Conservation (phyloP, 1,284 basidiomycete species). For the Tylopilus sp. region DNA sequence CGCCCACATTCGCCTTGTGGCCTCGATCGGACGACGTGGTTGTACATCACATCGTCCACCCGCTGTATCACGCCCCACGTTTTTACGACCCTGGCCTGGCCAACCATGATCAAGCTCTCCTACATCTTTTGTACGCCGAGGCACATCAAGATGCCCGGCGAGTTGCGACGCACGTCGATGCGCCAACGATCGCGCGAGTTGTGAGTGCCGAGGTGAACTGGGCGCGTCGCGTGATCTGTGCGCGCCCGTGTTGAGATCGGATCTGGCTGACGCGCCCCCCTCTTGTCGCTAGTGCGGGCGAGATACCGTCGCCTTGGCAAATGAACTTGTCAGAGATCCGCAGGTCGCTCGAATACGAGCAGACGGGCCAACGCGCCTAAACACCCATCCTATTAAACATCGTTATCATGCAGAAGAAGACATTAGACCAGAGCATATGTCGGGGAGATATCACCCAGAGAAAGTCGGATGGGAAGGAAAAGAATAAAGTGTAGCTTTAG, state of each 20-base stretch:
- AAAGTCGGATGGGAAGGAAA: neutral
- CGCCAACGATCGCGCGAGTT: constrained; percentile 30
- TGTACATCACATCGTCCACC: neutral
- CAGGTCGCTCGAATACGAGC: constrained; percentile 33
- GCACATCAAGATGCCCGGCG: constrained; percentile 34
- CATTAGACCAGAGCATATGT: neutral
- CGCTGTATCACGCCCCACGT: neutral
- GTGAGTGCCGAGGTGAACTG: constrained; percentile 13
- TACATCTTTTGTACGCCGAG: constrained; percentile 35
- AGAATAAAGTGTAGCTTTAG: constrained; percentile 27
- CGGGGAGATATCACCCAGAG: neutral
- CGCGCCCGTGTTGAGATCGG: neutral
- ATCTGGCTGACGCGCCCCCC: neutral
- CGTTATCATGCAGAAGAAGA: neutral
- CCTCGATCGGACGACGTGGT: neutral
- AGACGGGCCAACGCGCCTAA: constrained; percentile 16
- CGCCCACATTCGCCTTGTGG: neutral
- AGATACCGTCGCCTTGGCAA: constrained; percentile 32
- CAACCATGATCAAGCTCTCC: constrained; percentile 31
- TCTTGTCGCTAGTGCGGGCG: constrained; percentile 17
- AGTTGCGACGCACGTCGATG: constrained; percentile 18
- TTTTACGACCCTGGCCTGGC: neutral
- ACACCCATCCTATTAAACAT: constrained; percentile 1
- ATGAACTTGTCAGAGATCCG: constrained; percentile 32
- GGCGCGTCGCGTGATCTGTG: neutral